Base-by-base conservation (phyloP, 805 yeast genomes). In the Candida sanyiensis region DNA sequence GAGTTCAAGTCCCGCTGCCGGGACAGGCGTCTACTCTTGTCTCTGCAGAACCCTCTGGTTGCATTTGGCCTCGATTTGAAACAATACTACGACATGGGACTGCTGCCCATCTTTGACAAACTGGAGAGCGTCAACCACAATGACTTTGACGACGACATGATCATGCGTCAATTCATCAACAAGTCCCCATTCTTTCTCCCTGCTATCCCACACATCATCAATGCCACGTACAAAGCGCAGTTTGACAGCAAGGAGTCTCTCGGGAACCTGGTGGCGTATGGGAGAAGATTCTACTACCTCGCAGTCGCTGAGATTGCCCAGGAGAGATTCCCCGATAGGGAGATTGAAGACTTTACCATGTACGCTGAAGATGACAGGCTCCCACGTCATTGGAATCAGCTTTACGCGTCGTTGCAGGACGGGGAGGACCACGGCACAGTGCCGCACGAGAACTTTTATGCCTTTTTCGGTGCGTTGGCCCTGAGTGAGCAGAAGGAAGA, bases 381-480 rank as follows among this genome's bases (percentile, higher is more conserved):
- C 6, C 25, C 35, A 5, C 23, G 27, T 2, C 36, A 33, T 3
- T 44, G 41, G 48, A 40, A 43, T 6, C 6, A 5, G 3, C 22
- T 35, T 1, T 44, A 42, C 27, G 24, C n/a, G n/a, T n/a, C 16
- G 2, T 15, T 38, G 3, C 30, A 33, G 6, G 36, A 20, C 10
- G 29, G 28, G 9, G 38, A 28, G 6, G 29, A 32, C 20, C 15
- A 22, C 12, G 37, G 7, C 16, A 17, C 15, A 8, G 16, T 13
- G 24, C 33, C 26, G 6, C 38, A 38, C 24, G 33, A 38, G n/a
- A 33, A 38, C 17, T 44, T 44, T 19, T 42, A 32, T 26, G 40
- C 43, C 11, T 42, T 38, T 21, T 12, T 44, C 20, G 47, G 47
- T 6, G 40, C 36, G 4, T 21, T 44, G 5, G 33, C 12, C 2